A percentile compares a stretch with the other conserved stretches of the same genome.
phyloP scores from a whole-genome alignment of 352 stramenopile species.

The Globisporangium splendens region DNA sequence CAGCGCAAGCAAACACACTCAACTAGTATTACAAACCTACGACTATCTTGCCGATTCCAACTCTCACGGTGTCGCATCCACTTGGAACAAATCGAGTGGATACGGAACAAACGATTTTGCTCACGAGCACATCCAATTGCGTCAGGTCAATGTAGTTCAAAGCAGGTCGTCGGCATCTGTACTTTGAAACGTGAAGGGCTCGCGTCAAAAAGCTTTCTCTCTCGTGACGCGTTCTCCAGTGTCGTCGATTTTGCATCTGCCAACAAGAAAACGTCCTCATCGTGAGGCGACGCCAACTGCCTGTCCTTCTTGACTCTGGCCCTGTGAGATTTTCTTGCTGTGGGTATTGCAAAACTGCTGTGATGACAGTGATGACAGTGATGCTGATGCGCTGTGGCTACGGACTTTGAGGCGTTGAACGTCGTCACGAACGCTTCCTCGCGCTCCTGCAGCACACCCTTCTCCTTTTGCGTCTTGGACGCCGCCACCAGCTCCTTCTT shows the following conservation, averaged over 20 bases:
- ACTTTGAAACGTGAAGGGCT: background rate
- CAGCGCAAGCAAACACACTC: background rate
- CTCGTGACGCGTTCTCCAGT: too few species aligned
- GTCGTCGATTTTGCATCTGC: too few species aligned
- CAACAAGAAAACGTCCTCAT: too few species aligned
- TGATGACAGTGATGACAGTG: background rate
- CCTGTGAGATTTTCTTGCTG: too few species aligned
- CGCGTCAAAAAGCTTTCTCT: too few species aligned
- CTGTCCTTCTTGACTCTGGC: too few species aligned
- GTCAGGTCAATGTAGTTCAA: conserved; percentile 81
- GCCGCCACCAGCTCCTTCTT: conserved; percentile 67
- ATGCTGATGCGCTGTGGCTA: background rate
- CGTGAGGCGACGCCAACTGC: too few species aligned
- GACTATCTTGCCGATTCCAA: conserved; percentile 45
- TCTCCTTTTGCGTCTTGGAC: conserved; percentile 49
- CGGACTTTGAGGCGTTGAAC: conserved; percentile 55
- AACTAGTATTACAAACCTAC: too few species aligned
- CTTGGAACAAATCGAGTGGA: conserved; percentile 32
- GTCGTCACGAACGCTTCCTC: conserved; percentile 78
- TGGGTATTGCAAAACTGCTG: too few species aligned
- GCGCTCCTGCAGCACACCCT: conserved; percentile 37
- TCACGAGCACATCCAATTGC: conserved; percentile 63
- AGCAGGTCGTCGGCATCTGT: conserved; percentile 64
- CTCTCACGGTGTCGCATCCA: conserved; percentile 68
- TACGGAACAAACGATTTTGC: conserved; percentile 33